These are phyloP conservation scores for Colletotrichum sp. DNA, from an alignment of 2,329 filamentous ascomycete species.

Conservation along the genomic window DNA sequence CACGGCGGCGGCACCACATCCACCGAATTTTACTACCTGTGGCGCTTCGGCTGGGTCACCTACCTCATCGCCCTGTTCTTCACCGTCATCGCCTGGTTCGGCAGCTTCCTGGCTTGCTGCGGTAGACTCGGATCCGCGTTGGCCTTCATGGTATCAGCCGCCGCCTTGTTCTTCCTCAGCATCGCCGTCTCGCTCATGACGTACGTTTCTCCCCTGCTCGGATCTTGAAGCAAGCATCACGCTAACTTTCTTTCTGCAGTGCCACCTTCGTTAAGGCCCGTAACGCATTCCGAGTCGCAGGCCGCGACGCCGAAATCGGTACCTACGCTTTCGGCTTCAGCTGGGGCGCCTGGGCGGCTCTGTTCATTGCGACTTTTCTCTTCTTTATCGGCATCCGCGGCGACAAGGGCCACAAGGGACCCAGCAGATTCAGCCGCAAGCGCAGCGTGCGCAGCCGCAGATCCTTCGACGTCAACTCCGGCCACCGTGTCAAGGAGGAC, in stretches of 20 bases:
- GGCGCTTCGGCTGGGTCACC: slow-evolving; percentile 92
- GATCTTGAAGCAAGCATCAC: not conserved
- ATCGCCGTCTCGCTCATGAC: slow-evolving; percentile 77
- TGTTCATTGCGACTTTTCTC: slow-evolving; percentile 69
- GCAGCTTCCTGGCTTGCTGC: slow-evolving; percentile 72
- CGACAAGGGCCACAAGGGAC: slow-evolving; percentile 44
- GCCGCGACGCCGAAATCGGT: slow-evolving; percentile 66
- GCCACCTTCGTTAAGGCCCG: slow-evolving; percentile 72
- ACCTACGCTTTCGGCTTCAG: slow-evolving; percentile 76
- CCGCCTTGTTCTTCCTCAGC: slow-evolving; percentile 73
- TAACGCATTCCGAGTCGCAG: slow-evolving; percentile 63
- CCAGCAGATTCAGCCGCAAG: slow-evolving; percentile 49
- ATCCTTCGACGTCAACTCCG: slow-evolving; percentile 55
- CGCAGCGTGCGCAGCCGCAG: slow-evolving; percentile 57
- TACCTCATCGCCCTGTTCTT: slow-evolving; percentile 87
- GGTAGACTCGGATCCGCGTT: slow-evolving; percentile 74
- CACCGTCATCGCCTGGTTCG: slow-evolving; percentile 69
- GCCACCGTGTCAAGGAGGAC: slow-evolving; percentile 72
- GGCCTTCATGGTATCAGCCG: slow-evolving; percentile 59
- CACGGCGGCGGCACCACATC: slow-evolving; percentile 62
- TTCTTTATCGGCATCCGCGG: slow-evolving; percentile 69
- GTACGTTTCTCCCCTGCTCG: slow-evolving; percentile 50
- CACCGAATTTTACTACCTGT: slow-evolving; percentile 77
- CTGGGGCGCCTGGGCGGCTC: slow-evolving; percentile 72
- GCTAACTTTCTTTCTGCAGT: slow-evolving; percentile 28